Evolutionary conservation across 2,329 filamentous ascomycete species (phyloP), one percentile per base, ranked within the genome.

Genomic region (Pyrenophora seminiperda): DNA sequence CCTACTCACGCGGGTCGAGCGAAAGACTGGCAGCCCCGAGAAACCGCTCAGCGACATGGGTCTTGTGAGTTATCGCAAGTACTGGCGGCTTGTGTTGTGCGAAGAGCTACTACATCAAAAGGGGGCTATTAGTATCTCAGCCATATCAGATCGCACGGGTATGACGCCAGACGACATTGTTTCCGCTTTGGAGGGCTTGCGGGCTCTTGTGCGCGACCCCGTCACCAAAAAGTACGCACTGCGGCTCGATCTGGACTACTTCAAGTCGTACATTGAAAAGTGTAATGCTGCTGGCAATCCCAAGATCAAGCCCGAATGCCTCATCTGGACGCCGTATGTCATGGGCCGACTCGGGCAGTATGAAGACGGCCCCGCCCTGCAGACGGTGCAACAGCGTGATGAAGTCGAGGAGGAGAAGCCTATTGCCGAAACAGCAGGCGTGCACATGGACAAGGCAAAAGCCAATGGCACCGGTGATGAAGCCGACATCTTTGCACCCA

Each of bases 31-130:
- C 7, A 97, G 93, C 1, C 94, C 94, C 0, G 94, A 99, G 72
- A 99, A 99, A 73, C 94, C 94, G 0, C 81, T 99, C 3, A 97
- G 94, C 0, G 94, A 99, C 68, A 97, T 99, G 91, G 94, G 94
- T 3, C 76, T 99, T 31, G 93, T 97, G 3, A 97, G 93, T 2
- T 99, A 99, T 70, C 86, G 94, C 36, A 97, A 96, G 65, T 99
- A 99, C 73, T 99, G 94, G 94, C 87, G 94, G 15, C 78, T 96
- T 7, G 81, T 96, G 2, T 78, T 99, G 45, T 97, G 92, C 68
- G 88, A 89, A 55, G 90, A 96, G 61, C 80, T 99, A 5, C 78
- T 92, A 30, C 75, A 87, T 38, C 81, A 83, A 55, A 84, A 81
- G 52, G 73, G 74, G 1, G 79, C 82, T 11, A 58, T 84, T 66